Evolutionary conservation across 257 asterid genomes (phyloP).

Genomic region (Lithospermum erythrorhizon): DNA sequence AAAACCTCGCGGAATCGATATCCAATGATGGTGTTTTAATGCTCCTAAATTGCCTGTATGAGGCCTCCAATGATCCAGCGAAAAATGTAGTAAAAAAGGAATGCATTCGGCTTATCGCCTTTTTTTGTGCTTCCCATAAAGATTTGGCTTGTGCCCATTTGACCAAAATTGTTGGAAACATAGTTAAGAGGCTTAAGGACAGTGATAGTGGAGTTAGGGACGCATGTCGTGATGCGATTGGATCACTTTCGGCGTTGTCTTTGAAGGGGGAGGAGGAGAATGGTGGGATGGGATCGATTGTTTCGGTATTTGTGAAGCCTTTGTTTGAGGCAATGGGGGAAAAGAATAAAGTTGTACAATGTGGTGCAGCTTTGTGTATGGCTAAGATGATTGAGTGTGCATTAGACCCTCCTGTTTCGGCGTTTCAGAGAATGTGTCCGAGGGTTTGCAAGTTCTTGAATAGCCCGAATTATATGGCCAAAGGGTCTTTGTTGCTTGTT

Average conservation of each 20-base stretch:
- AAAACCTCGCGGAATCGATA: conserved; percentile 58
- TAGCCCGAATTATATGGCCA: conserved; percentile 73
- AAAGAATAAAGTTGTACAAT: conserved; percentile 78
- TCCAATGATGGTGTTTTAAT: conserved; percentile 81
- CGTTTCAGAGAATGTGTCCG: conserved; percentile 77
- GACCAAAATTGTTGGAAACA: conserved; percentile 65
- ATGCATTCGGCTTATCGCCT: conserved; percentile 56
- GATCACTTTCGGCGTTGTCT: conserved; percentile 61
- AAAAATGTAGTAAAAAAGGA: conserved; percentile 84
- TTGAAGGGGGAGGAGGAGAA: conserved; percentile 47
- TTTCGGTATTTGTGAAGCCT: conserved; percentile 76
- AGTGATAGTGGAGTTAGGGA: conserved; percentile 87
- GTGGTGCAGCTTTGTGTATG: conserved; percentile 83
- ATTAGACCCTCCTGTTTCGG: conserved; percentile 40
- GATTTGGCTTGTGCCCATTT: conserved; percentile 73
- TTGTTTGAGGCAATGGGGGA: conserved; percentile 88
- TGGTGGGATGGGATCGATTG: conserved; percentile 52
- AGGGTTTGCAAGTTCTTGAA: conserved; percentile 81
- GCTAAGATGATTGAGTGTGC: conserved; percentile 86
- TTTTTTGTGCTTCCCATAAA: conserved; percentile 49
- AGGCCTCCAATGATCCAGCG: conserved; percentile 58
- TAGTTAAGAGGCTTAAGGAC: conserved; percentile 81
- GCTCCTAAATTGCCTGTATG: conserved; percentile 92
- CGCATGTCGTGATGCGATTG: conserved; percentile 82
- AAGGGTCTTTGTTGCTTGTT: conserved; percentile 75